Conservation (phyloP, 2,329 filamentous ascomycete genomes). For the Aureobasidium sp. region DNA sequence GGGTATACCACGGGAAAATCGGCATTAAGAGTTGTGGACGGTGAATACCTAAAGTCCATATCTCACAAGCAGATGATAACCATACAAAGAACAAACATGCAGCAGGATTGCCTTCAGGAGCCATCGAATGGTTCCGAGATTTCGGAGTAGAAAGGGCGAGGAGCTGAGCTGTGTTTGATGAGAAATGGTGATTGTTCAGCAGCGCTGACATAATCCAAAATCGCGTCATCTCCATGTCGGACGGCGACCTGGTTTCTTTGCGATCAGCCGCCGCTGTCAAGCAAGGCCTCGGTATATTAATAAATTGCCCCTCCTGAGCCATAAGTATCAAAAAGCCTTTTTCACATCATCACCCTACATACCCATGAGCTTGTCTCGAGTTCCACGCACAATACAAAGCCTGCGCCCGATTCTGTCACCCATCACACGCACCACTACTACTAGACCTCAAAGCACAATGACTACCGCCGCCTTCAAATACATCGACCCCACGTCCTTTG, state of each 20-base stretch:
- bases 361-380: constrained; percentile 2
- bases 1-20: not conserved
- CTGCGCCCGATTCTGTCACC: not conserved
- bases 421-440: not conserved
- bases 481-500: constrained; percentile 45
- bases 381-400: not conserved
- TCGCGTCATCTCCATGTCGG: not conserved
- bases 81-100: not conserved
- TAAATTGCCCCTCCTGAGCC: not conserved
- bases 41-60: not conserved
- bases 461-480: constrained; percentile 53
- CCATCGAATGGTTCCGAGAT: not conserved
- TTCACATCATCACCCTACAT: not conserved
- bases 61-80: too few relatives aligned
- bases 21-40: not conserved
- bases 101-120: not conserved
- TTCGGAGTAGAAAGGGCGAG: not conserved
- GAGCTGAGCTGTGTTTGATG: not conserved
- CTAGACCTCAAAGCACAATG: constrained; percentile 34
- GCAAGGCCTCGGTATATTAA: not conserved
- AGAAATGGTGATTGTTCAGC: constrained; percentile 10
- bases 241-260: not conserved
- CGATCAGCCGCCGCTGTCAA: not conserved
- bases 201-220: constrained; percentile 8
- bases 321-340: not conserved